Base-by-base conservation (phyloP, 1,139 yeast genomes). In the Scheffersomyces quercinus region DNA sequence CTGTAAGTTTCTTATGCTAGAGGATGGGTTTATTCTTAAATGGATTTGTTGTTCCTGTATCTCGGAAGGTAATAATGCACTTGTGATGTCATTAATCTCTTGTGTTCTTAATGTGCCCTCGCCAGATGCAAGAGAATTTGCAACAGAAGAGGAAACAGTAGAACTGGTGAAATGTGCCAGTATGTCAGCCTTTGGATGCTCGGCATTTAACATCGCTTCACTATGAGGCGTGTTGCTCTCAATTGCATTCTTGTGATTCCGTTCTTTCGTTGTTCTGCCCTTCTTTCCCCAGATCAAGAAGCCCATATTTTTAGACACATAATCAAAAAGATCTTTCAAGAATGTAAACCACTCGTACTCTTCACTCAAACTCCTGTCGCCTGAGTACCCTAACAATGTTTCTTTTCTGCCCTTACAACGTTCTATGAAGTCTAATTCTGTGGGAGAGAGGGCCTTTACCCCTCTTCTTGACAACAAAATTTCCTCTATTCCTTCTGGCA, bases 301-400 rank as follows among this genome's bases (percentile, higher is more conserved):
- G 5, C 88, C 86, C 70, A 85, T 82, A 59, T 88, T 86, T 55
- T 84, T 87, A 37, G 84, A 75, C 16, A 88, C 83, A 57, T 88
- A 90, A 39, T 86, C 96, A 49, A 88, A 77, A 37, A 93, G 63
- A 51, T 87, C 95, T 53, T 82, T 83, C 49, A 83, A 68, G 56
- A 87, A 88, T 38, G 79, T 75, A 46, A 83, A 73, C 95, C 95
- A 88, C 48, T 82, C 86, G 62, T 86, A 88, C 49, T 77, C 80
- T 46, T 79, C 79, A 48, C 80, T 68, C 39, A 86, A 67, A 15
- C 70, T 75, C 42, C 45, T 57, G 41, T 38, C 80, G 28, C 70
- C 70, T 3, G 72, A 64, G 32, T 77, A 69, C n/a, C 73, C 70
- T 42, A 79, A 65, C 34, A 91, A 69, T 30, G 79, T 77, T 29